Evolutionary conservation across 2,329 filamentous ascomycete species (phyloP).

Genomic region (Exophiala alcalophila): DNA sequence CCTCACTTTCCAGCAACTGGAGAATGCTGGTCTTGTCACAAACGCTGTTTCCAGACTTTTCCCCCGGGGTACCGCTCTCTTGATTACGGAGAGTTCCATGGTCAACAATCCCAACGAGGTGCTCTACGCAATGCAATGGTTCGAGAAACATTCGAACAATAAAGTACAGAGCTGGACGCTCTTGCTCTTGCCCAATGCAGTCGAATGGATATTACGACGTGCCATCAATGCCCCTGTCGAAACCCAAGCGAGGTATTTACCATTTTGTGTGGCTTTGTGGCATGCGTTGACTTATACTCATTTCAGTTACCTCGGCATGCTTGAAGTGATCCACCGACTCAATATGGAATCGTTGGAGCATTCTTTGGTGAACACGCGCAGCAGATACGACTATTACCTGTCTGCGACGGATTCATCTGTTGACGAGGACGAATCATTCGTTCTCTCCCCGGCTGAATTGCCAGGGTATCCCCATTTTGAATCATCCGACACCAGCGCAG

Average conservation of each 20-base stretch:
- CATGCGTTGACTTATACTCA: neutral
- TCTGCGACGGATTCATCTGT: neutral
- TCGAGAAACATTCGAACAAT: slow-evolving; percentile 5
- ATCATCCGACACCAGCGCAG: neutral
- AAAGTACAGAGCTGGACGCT: slow-evolving; percentile 15
- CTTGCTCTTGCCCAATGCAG: slow-evolving; percentile 14
- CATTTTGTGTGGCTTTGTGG: neutral
- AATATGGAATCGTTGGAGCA: neutral
- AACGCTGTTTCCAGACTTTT: slow-evolving; percentile 15
- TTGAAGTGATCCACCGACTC: slow-evolving; percentile 7
- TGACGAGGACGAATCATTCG: slow-evolving; percentile 2
- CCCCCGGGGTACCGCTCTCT: slow-evolving; percentile 18
- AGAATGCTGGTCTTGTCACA: neutral
- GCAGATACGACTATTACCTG: slow-evolving; percentile 2
- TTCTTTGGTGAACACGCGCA: neutral
- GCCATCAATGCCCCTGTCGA: neutral
- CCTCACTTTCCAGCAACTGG: slow-evolving; percentile 3
- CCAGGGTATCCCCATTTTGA: neutral
- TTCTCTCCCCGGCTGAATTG: slow-evolving; percentile 9
- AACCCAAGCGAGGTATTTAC: slow-evolving; percentile 1
- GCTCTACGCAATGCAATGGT: slow-evolving; percentile 18
- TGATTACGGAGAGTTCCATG: slow-evolving; percentile 21
- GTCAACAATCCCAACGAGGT: slow-evolving; percentile 6
- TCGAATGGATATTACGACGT: slow-evolving; percentile 13
- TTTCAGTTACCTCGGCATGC: slow-evolving; percentile 13